Base-by-base conservation (phyloP, 1,284 basidiomycete genomes). In the Cryptococcus amylolentus region DNA sequence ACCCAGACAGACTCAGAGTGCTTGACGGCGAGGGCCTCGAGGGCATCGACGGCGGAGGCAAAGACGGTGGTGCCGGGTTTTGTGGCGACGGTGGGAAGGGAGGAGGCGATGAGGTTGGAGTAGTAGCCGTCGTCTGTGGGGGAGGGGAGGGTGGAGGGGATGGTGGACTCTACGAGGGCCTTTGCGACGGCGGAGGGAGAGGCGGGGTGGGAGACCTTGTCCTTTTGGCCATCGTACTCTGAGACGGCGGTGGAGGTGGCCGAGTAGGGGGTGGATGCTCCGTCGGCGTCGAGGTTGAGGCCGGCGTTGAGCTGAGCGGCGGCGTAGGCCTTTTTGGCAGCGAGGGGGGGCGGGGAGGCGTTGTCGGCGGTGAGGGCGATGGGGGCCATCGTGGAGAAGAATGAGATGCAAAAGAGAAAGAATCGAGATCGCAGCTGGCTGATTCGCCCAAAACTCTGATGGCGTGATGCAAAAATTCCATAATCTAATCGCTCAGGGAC, bases 1-100 rank as follows among this genome's bases (percentile, higher is more conserved):
- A 77, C 72, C 73, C 73, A 77, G 10, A 76, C 71, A 43, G 64
- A 64, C 12, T 65, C 53, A 38, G 69, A 70, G 48, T 74, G 60
- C 57, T 76, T 65, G n/a, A 72, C 61, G 13, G 71, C 72, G 13
- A 77, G 57, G 0, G 69, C 68, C 65, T 78, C 71, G 38, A 77
- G 49, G 37, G 74, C 65, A 27, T 75, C 69, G 42, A 74, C 58
- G 10, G 70, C 75, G 3, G 69, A 69, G 18, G 61, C 69, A 51
- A 64, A 74, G 14, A 77, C 75, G 6, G 65, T 67, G 12, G 71
- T 56, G 13, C 73, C 73, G n/a, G 69, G 56, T 50, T 69, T 78
- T 49, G 68, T 70, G 18, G 66, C 40, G 12, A 67, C 65, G 40
- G 63, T 57, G 41, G 72, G 66, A 31, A 62, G 50, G 18, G 71